A percentile compares a stretch with the other conserved stretches of the same genome.
Evolutionary conservation across 495 filamentous ascomycete species (phyloP).

Genomic region (Aspergillus cristatus): DNA sequence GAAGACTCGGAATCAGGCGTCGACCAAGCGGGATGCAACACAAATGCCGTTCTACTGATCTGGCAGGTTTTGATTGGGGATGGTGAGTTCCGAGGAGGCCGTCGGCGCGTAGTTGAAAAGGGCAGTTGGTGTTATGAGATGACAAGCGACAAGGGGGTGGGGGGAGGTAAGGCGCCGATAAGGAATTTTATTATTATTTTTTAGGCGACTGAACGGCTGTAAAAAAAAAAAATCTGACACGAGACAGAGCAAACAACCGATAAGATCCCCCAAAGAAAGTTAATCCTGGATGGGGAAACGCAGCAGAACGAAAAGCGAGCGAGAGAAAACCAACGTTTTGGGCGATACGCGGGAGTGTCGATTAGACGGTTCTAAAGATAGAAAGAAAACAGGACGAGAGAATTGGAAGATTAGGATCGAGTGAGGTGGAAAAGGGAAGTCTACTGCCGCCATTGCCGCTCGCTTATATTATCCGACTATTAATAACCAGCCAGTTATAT

Average conservation of each 20-base stretch:
- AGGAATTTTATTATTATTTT: too few species aligned
- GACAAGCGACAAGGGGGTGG: conserved; percentile 4
- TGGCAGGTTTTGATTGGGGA: too few species aligned
- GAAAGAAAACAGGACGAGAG: conserved; percentile 9
- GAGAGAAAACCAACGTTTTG: conserved; percentile 3
- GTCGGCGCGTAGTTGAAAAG: background rate
- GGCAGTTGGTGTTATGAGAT: too few species aligned
- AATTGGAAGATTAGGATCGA: background rate
- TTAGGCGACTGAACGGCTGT: conserved; percentile 1
- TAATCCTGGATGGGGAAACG: background rate
- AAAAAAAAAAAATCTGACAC: conserved; percentile 1
- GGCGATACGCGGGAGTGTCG: conserved; percentile 5
- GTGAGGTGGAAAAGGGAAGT: too few species aligned
- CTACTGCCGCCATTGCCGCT: too few species aligned
- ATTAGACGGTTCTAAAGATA: conserved; percentile 30
- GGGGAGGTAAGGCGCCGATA: too few species aligned
- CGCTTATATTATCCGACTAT: too few species aligned
- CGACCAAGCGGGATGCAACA: conserved; percentile 1
- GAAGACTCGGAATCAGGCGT: conserved; percentile 5
- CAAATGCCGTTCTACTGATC: too few species aligned
- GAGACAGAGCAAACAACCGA: background rate
- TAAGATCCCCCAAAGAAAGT: too few species aligned
- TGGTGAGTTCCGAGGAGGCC: too few species aligned
- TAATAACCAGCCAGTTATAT: too few species aligned
- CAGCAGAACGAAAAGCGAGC: background rate